Evolutionary conservation across 1,139 yeast genomes (phyloP).

Genomic region (Pneumocystis murina): DNA sequence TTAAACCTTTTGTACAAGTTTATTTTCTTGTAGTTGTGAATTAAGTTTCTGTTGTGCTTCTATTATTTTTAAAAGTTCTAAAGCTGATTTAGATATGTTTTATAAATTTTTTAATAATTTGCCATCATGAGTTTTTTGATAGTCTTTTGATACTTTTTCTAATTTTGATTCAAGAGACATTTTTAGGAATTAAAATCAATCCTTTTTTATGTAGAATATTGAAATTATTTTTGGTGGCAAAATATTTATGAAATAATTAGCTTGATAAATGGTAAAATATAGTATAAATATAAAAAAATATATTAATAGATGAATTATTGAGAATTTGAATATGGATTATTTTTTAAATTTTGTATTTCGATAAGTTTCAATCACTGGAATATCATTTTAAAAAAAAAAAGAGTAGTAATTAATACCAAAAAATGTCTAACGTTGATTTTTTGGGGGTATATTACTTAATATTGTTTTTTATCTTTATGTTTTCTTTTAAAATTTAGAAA

Average conservation of each 20-base stretch:
- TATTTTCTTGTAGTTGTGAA: neutral
- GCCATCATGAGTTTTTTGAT: neutral
- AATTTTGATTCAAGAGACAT: neutral
- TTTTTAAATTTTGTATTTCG: too few species aligned
- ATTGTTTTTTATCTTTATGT: slow-evolving; percentile 26
- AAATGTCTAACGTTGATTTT: slow-evolving; percentile 1
- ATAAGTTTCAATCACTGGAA: too few species aligned
- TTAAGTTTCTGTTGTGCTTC: neutral
- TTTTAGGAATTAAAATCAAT: neutral
- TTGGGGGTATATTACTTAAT: neutral
- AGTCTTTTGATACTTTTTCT: slow-evolving; percentile 1
- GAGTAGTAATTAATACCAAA: neutral
- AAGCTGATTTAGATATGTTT: neutral
- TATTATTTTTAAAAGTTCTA: neutral
- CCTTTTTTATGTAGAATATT: neutral
- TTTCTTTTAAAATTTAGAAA: slow-evolving; percentile 48
- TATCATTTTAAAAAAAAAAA: neutral
- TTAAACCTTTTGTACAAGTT: neutral
- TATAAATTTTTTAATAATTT: neutral
- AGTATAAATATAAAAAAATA: too few species aligned
- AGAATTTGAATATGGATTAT: too few species aligned
- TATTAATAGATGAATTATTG: too few species aligned
- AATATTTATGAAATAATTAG: neutral
- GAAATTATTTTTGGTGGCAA: neutral
- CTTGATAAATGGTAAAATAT: too few species aligned